Evolutionary conservation across 257 asterid genomes (phyloP).

Genomic region (Solanum gracilifrons): DNA sequence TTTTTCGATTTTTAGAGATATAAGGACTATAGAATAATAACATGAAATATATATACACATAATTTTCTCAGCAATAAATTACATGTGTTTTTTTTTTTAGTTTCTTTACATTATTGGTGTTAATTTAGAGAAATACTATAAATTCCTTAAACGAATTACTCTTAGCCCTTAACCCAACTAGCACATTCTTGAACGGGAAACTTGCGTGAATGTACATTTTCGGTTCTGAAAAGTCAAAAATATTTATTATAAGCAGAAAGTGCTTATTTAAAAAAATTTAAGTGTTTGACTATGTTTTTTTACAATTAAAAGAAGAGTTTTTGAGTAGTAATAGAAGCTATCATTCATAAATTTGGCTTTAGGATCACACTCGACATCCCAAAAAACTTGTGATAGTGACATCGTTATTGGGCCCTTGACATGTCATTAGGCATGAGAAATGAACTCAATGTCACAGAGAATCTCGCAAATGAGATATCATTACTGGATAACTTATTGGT

Average conservation of each 20-base stretch:
- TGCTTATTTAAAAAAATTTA: not conserved
- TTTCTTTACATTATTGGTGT: not conserved
- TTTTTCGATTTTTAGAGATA: not conserved
- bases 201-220: not conserved
- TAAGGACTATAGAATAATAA: not conserved
- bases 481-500: too few relatives aligned
- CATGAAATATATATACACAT: not conserved
- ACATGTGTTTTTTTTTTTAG: not conserved
- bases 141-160: not conserved
- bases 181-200: not conserved
- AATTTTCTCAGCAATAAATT: not conserved
- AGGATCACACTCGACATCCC: too few relatives aligned
- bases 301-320: not conserved
- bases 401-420: too few relatives aligned
- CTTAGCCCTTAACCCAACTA: not conserved
- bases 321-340: not conserved
- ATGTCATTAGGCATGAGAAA: too few relatives aligned
- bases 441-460: too few relatives aligned
- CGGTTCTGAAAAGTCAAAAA: not conserved
- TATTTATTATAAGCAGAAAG: rapidly evolving
- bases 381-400: too few relatives aligned
- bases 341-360: not conserved
- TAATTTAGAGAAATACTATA: not conserved
- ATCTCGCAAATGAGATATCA: not conserved
- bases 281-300: not conserved